Conservation (phyloP, 1,284 basidiomycete species). For the Volvariella surrecta region DNA sequence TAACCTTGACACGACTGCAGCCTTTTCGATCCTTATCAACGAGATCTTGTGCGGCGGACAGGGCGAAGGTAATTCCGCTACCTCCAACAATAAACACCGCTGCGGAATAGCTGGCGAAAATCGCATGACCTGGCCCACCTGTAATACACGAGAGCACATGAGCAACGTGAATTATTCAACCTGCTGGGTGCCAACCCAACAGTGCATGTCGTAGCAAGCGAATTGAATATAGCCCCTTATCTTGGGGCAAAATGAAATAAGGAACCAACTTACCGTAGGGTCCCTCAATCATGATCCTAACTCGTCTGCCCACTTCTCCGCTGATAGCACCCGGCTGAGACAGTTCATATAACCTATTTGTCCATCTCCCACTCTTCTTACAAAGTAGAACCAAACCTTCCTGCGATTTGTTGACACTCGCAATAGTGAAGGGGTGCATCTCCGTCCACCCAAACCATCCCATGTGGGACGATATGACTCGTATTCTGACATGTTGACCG, state of each 20-base stretch:
- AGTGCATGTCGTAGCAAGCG: too few relatives aligned
- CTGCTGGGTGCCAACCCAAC: too few relatives aligned
- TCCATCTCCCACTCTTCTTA: conserved; percentile 63
- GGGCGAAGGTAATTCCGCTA: conserved; percentile 63
- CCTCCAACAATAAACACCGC: conserved; percentile 64
- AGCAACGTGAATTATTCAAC: too few relatives aligned
- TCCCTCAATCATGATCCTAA: conserved; percentile 61
- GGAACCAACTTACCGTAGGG: conserved; percentile 47
- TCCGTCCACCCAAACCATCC: conserved; percentile 51
- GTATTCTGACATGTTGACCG: conserved; percentile 73
- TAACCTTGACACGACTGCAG: conserved; percentile 42
- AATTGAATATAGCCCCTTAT: too few relatives aligned
- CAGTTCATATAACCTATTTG: conserved; percentile 40
- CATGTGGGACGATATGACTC: conserved; percentile 46
- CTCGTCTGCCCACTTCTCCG: conserved; percentile 28
- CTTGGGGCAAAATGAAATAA: neutral
- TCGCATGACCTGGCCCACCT: conserved; percentile 55
- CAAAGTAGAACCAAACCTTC: conserved; percentile 53
- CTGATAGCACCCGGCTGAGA: conserved; percentile 16
- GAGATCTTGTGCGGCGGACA: conserved; percentile 57
- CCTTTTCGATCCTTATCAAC: conserved; percentile 45
- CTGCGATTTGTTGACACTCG: conserved; percentile 28
- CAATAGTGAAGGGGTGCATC: conserved; percentile 74
- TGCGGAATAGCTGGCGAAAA: conserved; percentile 55
- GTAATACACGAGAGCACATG: neutral